These are phyloP conservation scores for Erysimum cheiranthoides DNA, from an alignment of 345 rosid genomes.

Conservation along the genomic window DNA sequence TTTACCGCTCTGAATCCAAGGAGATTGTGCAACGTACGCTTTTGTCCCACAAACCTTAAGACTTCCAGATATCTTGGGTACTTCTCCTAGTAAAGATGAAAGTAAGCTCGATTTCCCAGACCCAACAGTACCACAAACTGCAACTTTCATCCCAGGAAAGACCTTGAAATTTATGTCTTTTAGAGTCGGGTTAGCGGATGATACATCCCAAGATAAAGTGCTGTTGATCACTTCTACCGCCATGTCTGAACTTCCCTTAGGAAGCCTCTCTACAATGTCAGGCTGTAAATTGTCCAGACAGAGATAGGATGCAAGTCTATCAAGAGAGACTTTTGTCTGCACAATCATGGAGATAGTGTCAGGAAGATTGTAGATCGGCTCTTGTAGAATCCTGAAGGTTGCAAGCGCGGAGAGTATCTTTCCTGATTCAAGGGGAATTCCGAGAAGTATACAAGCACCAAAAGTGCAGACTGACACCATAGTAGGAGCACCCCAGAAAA, in stretches of 20 bases:
- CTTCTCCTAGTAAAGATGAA: conserved; percentile 73
- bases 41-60: conserved; percentile 66
- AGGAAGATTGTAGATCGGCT: conserved; percentile 65
- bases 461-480: conserved; percentile 66
- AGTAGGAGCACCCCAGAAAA: conserved; percentile 76
- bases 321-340: conserved; percentile 75
- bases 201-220: conserved; percentile 65
- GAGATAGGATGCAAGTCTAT: conserved; percentile 68
- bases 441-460: conserved; percentile 63
- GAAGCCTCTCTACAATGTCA: conserved; percentile 57
- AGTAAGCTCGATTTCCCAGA: conserved; percentile 84
- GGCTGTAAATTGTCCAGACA: conserved; percentile 58
- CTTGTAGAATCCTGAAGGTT: conserved; percentile 70
- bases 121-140: conserved; percentile 82
- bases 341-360: conserved; percentile 66
- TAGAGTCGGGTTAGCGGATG: conserved; percentile 54
- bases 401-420: conserved; percentile 79
- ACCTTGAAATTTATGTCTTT: conserved; percentile 61
- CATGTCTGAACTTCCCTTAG: conserved; percentile 51
- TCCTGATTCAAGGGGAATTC: conserved; percentile 68
- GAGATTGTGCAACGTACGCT: conserved; percentile 83
- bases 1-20: conserved; percentile 92
- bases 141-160: conserved; percentile 66
- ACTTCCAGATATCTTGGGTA: conserved; percentile 67
- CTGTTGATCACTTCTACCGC: conserved; percentile 59